Evolutionary conservation across 1,284 basidiomycete genomes (phyloP).

Genomic region (Ganoderma lingzhi): DNA sequence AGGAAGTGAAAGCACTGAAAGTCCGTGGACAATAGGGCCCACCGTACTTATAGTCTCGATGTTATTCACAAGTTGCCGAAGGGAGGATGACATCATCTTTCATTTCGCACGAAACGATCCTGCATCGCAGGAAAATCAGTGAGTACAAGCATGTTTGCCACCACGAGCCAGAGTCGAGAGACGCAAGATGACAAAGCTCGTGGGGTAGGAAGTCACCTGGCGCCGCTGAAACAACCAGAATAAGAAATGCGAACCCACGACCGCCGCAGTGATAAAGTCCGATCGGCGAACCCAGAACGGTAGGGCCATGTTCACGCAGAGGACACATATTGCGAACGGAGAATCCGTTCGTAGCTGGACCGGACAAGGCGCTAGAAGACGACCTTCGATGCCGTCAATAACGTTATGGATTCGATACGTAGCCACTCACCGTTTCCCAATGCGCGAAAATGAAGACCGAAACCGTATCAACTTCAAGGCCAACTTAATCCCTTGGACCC

Average conservation of each 20-base stretch:
- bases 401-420: not conserved
- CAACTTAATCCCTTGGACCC: not conserved
- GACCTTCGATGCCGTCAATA: not conserved
- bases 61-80: not conserved
- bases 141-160: not conserved
- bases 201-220: not conserved
- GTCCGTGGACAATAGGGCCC: no score
- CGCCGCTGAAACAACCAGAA: not conserved
- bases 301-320: not conserved
- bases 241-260: not conserved
- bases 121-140: not conserved
- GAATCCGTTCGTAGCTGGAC: not conserved
- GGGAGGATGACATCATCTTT: not conserved
- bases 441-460: not conserved
- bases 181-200: not conserved
- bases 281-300: not conserved
- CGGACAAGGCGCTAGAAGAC: not conserved
- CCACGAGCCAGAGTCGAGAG: not conserved
- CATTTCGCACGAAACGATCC: not conserved
- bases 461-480: not conserved
- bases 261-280: not conserved
- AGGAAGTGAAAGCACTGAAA: not conserved
- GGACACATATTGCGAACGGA: not conserved
- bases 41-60: conserved; percentile 1
- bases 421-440: not conserved